Evolutionary conservation across 257 asterid genomes (phyloP).

Genomic region (Eucommia ulmoides): DNA sequence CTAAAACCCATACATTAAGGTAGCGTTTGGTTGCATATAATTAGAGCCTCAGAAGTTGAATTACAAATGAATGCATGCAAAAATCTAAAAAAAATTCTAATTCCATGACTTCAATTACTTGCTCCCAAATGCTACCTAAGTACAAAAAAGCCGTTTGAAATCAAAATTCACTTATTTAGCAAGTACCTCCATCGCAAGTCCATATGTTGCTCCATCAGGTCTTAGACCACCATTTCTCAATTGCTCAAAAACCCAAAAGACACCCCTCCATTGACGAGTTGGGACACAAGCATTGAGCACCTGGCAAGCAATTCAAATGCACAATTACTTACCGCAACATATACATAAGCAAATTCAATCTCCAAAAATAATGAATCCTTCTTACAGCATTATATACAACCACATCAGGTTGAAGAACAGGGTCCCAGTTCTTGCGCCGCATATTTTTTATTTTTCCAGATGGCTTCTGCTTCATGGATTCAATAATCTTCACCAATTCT

Average conservation of each 20-base stretch:
- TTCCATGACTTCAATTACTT: too few species aligned
- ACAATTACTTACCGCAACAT: conserved; percentile 7
- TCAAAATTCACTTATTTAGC: too few species aligned
- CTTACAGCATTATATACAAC: conserved; percentile 87
- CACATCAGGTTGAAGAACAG: conserved; percentile 77
- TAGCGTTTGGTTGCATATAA: too few species aligned
- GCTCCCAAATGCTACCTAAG: too few species aligned
- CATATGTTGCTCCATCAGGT: conserved; percentile 92
- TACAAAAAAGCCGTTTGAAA: too few species aligned
- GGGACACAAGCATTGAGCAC: conserved; percentile 88
- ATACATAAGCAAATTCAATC: background rate
- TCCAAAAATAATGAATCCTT: background rate
- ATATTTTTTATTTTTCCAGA: conserved; percentile 31
- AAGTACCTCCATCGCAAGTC: conserved; percentile 94
- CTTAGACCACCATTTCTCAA: conserved; percentile 61
- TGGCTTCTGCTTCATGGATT: conserved; percentile 72
- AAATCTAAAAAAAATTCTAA: too few species aligned
- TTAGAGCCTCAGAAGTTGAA: too few species aligned
- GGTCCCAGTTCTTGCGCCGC: conserved; percentile 68
- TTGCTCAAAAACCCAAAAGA: conserved; percentile 89
- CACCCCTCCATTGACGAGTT: conserved; percentile 89
- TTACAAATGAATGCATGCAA: too few species aligned
- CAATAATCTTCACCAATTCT: conserved; percentile 61
- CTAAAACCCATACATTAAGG: too few species aligned
- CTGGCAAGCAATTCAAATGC: too few species aligned